A percentile compares a stretch with the other conserved stretches of the same genome.
phyloP scores from a whole-genome alignment of 1,284 basidiomycete species.

The Polyporus tsugae region DNA sequence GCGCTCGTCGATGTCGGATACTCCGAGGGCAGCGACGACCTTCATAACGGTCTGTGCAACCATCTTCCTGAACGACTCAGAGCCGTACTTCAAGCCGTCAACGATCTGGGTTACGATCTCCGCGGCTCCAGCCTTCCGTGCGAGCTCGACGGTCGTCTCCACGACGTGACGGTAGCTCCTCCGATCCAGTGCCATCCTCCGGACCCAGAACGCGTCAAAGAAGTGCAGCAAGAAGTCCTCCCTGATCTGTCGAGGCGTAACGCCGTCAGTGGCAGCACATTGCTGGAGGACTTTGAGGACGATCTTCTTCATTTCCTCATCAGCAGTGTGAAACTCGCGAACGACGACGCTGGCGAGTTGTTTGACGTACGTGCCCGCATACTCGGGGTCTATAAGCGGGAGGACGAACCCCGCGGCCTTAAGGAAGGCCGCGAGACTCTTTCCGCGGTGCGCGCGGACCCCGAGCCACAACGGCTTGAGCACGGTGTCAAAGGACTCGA shows the following conservation, averaged over 20 bases:
- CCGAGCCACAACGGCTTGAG: conserved; percentile 98
- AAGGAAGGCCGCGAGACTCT: conserved; percentile 96
- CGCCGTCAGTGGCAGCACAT: conserved; percentile 97
- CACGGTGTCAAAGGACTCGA: conserved; percentile 98
- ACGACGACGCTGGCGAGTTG: conserved; percentile 98
- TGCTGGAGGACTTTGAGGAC: conserved; percentile 99
- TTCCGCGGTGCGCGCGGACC: conserved; percentile 97
- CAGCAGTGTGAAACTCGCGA: conserved; percentile 98
- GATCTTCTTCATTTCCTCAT: conserved; percentile 99
- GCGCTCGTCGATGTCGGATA: conserved; percentile 96
- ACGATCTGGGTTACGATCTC: conserved; percentile 96
- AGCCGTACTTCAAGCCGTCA: conserved; percentile 96
- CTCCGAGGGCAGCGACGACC: conserved; percentile 90
- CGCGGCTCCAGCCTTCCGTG: conserved; percentile 94
- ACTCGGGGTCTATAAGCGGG: conserved; percentile 99
- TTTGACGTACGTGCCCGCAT: conserved; percentile 96
- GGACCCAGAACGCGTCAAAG: conserved; percentile 99
- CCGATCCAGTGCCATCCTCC: conserved; percentile 96
- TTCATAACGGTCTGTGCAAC: conserved; percentile 99
- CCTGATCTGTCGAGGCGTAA: conserved; percentile 92
- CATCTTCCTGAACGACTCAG: conserved; percentile 99
- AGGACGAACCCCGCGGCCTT: conserved; percentile 99
- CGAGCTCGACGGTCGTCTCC: conserved; percentile 97
- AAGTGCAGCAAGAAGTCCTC: conserved; percentile 98
- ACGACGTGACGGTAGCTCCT: conserved; percentile 97